Evolutionary conservation across 352 stramenopile genomes (phyloP).

Genomic region (Phytopythium cucurbitacearum): DNA sequence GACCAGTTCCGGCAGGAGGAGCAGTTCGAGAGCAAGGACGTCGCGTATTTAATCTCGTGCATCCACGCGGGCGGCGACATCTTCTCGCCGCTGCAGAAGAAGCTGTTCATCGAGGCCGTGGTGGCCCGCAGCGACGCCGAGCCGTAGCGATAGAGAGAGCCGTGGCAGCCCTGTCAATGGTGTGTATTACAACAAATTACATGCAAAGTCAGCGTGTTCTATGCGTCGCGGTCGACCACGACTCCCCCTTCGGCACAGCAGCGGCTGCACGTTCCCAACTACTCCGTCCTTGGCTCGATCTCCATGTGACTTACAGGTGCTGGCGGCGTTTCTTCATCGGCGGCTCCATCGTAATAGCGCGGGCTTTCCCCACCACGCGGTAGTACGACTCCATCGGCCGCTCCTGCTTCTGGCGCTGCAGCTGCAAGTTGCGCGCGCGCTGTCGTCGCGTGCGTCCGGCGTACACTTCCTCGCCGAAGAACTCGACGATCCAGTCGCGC

Average conservation of each 20-base stretch:
- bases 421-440: slow-evolving; percentile 31
- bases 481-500: slow-evolving; percentile 66
- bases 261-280: no score
- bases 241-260: no score
- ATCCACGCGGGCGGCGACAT: slow-evolving; percentile 78
- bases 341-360: slow-evolving; percentile 16
- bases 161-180: background rate
- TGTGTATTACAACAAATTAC: background rate
- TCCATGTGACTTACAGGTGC: background rate
- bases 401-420: slow-evolving; percentile 31
- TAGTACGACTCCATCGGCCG: slow-evolving; percentile 78
- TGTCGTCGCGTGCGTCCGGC: slow-evolving; percentile 68
- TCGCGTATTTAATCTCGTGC: slow-evolving; percentile 87
- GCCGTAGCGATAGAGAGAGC: slow-evolving; percentile 8
- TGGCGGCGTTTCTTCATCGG: slow-evolving; percentile 10
- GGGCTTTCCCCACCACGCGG: slow-evolving; percentile 53
- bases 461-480: slow-evolving; percentile 61
- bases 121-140: slow-evolving; percentile 10
- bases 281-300: slow-evolving; percentile 10
- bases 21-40: slow-evolving; percentile 82
- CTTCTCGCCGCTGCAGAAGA: slow-evolving; percentile 79
- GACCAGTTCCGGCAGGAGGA: slow-evolving; percentile 85
- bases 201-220: no score
- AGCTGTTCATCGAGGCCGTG: slow-evolving; percentile 73
- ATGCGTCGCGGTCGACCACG: no score